Evolutionary conservation across 164 flowering plant genomes (phyloP).

Genomic region (Hamamelis virginiana): DNA sequence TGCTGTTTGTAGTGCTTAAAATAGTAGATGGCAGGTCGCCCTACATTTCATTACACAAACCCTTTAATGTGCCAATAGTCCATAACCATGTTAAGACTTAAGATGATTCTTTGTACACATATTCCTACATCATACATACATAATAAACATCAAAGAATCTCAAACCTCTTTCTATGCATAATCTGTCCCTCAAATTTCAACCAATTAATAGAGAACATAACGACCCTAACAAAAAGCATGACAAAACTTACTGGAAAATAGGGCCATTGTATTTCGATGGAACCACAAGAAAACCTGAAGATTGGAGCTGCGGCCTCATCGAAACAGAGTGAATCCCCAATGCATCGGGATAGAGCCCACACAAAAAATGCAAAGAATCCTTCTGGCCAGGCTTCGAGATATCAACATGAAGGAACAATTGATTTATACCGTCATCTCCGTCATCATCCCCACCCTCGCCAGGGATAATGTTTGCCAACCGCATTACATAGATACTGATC

Average conservation of each 20-base stretch:
- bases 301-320: slow-evolving; percentile 44
- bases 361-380: slow-evolving; percentile 60
- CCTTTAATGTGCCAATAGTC: too few relatives aligned
- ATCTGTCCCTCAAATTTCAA: too few relatives aligned
- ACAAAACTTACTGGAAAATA: slow-evolving; percentile 58
- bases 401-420: slow-evolving; percentile 73
- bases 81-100: too few relatives aligned
- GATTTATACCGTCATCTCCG: slow-evolving; percentile 57
- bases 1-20: too few relatives aligned
- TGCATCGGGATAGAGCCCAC: slow-evolving; percentile 88
- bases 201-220: not conserved
- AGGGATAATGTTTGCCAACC: slow-evolving; percentile 52
- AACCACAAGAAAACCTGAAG: slow-evolving; percentile 25
- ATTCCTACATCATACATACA: too few relatives aligned
- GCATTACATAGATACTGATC: slow-evolving; percentile 61
- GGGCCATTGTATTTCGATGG: slow-evolving; percentile 64
- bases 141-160: too few relatives aligned
- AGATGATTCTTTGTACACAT: too few relatives aligned
- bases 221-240: not conserved
- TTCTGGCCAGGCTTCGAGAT: slow-evolving; percentile 59
- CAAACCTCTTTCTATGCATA: too few relatives aligned
- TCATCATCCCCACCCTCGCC: slow-evolving; percentile 46
- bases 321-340: slow-evolving; percentile 84
- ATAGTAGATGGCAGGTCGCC: too few relatives aligned
- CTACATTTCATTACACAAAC: too few relatives aligned